Conservation (phyloP, 345 rosid genomes). For the Balakata baccata region DNA sequence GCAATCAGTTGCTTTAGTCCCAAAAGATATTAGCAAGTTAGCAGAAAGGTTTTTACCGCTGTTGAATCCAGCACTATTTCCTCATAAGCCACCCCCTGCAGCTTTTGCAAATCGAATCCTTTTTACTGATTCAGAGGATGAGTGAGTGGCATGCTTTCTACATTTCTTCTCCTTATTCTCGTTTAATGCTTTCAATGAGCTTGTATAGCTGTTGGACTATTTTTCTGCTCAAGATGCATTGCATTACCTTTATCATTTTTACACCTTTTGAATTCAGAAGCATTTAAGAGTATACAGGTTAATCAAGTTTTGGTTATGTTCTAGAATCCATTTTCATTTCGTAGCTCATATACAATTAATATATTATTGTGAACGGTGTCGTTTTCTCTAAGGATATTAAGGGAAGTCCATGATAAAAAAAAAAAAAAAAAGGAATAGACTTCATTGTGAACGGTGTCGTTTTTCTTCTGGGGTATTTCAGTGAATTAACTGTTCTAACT, state of each 20-base stretch:
- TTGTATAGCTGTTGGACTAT: background rate
- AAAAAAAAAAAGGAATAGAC: no score
- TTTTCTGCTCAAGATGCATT: background rate
- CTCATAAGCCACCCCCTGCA: slow-evolving; percentile 80
- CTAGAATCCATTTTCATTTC: no score
- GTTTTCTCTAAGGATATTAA: no score
- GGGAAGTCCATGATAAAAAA: no score
- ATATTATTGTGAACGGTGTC: no score
- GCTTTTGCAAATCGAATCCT: slow-evolving; percentile 76
- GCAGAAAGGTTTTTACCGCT: slow-evolving; percentile 58
- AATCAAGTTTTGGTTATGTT: no score
- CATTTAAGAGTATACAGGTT: background rate
- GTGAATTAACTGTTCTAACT: no score
- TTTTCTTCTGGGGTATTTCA: no score
- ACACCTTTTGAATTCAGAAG: background rate
- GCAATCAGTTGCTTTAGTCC: slow-evolving; percentile 82
- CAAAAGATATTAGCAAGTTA: slow-evolving; percentile 70
- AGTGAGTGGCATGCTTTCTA: slow-evolving; percentile 48
- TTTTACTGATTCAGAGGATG: slow-evolving; percentile 94
- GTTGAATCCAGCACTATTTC: slow-evolving; percentile 70
- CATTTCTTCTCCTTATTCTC: background rate
- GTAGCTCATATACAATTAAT: no score
- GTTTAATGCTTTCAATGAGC: background rate
- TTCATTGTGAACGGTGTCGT: no score
- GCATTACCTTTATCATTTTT: background rate